A percentile compares a stretch with the other conserved stretches of the same genome.
Conservation (phyloP, 768 basidiomycete species). For the Lactarius deliciosus region DNA sequence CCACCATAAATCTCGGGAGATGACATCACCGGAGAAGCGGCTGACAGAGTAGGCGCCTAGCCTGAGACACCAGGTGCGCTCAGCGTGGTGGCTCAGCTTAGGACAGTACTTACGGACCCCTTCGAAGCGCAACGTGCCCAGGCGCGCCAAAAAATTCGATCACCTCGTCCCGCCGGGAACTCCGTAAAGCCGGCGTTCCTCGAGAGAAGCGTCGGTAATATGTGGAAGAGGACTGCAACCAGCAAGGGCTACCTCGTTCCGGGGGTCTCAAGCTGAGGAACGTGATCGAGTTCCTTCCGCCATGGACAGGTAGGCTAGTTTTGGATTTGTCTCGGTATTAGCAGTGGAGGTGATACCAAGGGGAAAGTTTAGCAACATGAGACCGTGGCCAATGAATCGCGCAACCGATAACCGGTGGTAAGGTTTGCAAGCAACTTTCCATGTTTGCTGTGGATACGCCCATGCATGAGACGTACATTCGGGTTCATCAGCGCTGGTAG, state of each 20-base stretch:
- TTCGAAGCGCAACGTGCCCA: neutral
- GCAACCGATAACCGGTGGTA: neutral
- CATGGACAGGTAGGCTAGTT: neutral
- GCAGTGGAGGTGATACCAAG: neutral
- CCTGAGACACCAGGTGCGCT: neutral
- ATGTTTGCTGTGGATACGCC: too few relatives aligned
- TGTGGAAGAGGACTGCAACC: neutral
- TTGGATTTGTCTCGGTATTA: neutral
- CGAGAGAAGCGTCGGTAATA: neutral
- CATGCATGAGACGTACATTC: too few relatives aligned
- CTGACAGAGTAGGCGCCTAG: neutral
- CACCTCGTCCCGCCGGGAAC: neutral
- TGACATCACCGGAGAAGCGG: constrained; percentile 12
- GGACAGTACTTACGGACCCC: neutral
- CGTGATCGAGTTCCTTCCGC: neutral
- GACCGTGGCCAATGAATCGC: neutral
- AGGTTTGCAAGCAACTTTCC: neutral
- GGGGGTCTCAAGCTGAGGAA: neutral
- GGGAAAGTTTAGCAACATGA: neutral
- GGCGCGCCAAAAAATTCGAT: neutral
- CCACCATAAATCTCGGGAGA: neutral
- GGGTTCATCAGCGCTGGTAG: neutral
- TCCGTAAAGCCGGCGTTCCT: neutral
- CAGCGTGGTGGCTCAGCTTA: neutral
- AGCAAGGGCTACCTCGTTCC: neutral